Evolutionary conservation across 2,329 filamentous ascomycete species (phyloP).

Genomic region (Volutella citrinella): DNA sequence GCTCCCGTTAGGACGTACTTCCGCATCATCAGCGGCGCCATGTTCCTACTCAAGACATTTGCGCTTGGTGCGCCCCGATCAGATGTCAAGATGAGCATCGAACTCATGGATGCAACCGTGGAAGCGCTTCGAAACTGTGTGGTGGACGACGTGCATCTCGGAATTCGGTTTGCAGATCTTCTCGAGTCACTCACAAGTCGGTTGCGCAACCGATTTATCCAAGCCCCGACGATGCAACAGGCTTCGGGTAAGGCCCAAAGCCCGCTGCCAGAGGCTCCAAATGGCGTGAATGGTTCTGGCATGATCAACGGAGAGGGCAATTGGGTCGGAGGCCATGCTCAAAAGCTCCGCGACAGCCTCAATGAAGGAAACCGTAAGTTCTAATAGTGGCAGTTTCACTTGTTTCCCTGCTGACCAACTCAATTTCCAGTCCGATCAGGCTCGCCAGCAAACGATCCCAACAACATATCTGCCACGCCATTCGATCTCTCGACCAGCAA

Average conservation of each 20-base stretch:
- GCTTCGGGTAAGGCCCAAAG: slow-evolving; percentile 40
- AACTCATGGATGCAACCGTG: slow-evolving; percentile 72
- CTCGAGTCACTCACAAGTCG: slow-evolving; percentile 75
- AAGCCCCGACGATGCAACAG: slow-evolving; percentile 49
- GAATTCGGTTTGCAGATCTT: slow-evolving; percentile 79
- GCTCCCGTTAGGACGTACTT: slow-evolving; percentile 83
- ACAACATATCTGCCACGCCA: slow-evolving; percentile 60
- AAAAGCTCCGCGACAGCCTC: slow-evolving; percentile 39
- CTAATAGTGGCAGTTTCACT: neutral
- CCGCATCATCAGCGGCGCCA: slow-evolving; percentile 79
- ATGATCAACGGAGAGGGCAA: slow-evolving; percentile 22
- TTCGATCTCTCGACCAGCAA: slow-evolving; percentile 55
- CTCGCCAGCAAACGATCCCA: slow-evolving; percentile 34
- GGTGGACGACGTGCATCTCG: slow-evolving; percentile 81
- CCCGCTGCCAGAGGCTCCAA: slow-evolving; percentile 33
- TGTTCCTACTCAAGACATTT: slow-evolving; percentile 83
- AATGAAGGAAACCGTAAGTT: slow-evolving; percentile 34
- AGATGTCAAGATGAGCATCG: slow-evolving; percentile 73
- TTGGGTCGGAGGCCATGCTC: slow-evolving; percentile 37
- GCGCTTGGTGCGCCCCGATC: slow-evolving; percentile 75
- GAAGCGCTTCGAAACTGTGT: slow-evolving; percentile 73
- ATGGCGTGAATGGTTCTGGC: slow-evolving; percentile 20
- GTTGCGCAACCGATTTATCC: slow-evolving; percentile 72
- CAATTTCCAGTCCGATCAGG: slow-evolving; percentile 32
- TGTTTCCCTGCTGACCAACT: slow-evolving; percentile 10